Base-by-base conservation (phyloP, 805 yeast species). In the Myxozyma neglecta region DNA sequence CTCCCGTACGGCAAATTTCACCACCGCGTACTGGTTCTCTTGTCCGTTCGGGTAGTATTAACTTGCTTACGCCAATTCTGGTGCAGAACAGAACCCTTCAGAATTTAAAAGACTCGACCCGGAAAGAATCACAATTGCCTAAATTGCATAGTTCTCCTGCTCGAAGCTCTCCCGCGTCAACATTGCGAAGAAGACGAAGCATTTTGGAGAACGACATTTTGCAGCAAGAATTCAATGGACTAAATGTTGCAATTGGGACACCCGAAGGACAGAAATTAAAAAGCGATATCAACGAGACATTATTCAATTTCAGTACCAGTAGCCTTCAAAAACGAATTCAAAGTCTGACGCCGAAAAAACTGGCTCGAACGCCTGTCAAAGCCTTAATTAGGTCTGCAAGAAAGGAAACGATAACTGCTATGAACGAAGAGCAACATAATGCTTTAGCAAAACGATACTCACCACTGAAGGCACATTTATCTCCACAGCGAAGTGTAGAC, bases 281-380 rank as follows among this genome's bases (percentile, higher is more conserved):
- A 44, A 53, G 40, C 32, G 63, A 63, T 13, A 64, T 64, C 36
- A 61, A 52, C 36, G 49, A 54, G 43, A 58, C 65, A 18, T 47
- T 64, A 11, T 57, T 62, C 46, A 45, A 39, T 29, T 37, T 46
- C 56, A 55, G 49, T 34, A 45, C 67, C 9, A 57, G 53, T 34
- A 53, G 53, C 34, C 53, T 64, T 39, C 67, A 62, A 45, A 63
- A 64, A 49, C 52, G 56, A 16, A 64, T 64, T 18, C 66, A 64
- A 47, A 62, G 66, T 24, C 47, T 64, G 39, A 64, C 67, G 6
- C 67, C 67, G 6, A 53, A 51, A 46, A 60, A 60, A 29, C 48
- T 56, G 13, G 37, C 35, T 9, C 62, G 65, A 2, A 57, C 61
- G 14, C 67, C 66, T 3, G 58, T 47, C 16, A 56, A 57, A 42